phyloP scores from a whole-genome alignment of 768 basidiomycete species.

The Dacryopinax primogenitus region DNA sequence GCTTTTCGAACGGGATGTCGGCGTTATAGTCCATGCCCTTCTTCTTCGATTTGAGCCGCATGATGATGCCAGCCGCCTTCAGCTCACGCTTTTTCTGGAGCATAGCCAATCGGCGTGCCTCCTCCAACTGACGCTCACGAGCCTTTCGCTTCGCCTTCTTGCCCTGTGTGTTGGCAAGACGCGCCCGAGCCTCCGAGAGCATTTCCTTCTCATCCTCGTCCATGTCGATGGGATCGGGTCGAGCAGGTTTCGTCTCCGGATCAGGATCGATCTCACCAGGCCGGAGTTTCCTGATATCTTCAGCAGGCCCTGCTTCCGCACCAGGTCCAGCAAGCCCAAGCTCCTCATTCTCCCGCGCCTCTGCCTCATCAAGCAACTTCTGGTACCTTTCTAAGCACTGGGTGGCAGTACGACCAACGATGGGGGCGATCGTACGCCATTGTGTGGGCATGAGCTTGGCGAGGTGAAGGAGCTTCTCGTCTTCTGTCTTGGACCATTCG shows the following conservation, averaged over 20 bases:
- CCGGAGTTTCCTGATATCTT: constrained; percentile 74
- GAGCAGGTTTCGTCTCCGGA: constrained; percentile 94
- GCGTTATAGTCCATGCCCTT: constrained; percentile 99
- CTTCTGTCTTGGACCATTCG: constrained; percentile 99
- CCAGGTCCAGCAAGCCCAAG: constrained; percentile 78
- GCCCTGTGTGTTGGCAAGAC: constrained; percentile 96
- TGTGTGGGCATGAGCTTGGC: constrained; percentile 99
- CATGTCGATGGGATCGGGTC: constrained; percentile 99
- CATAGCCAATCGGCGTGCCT: constrained; percentile 84
- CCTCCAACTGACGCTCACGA: constrained; percentile 90
- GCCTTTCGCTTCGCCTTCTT: constrained; percentile 99
- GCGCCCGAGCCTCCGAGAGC: constrained; percentile 95
- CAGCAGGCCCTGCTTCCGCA: constrained; percentile 73
- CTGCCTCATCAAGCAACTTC: constrained; percentile 92
- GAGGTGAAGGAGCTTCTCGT: constrained; percentile 93
- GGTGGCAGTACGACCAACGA: constrained; percentile 92
- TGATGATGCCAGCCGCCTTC: constrained; percentile 95
- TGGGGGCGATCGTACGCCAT: constrained; percentile 98
- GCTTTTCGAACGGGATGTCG: constrained; percentile 98
- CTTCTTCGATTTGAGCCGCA: constrained; percentile 87
- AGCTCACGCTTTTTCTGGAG: constrained; percentile 95
- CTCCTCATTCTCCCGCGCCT: constrained; percentile 92
- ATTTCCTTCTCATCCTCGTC: constrained; percentile 99
- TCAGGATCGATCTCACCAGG: constrained; percentile 98
- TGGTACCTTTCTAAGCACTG: constrained; percentile 98